Evolutionary conservation across 495 filamentous ascomycete species (phyloP).

Genomic region (Penicillium simplicissimum): DNA sequence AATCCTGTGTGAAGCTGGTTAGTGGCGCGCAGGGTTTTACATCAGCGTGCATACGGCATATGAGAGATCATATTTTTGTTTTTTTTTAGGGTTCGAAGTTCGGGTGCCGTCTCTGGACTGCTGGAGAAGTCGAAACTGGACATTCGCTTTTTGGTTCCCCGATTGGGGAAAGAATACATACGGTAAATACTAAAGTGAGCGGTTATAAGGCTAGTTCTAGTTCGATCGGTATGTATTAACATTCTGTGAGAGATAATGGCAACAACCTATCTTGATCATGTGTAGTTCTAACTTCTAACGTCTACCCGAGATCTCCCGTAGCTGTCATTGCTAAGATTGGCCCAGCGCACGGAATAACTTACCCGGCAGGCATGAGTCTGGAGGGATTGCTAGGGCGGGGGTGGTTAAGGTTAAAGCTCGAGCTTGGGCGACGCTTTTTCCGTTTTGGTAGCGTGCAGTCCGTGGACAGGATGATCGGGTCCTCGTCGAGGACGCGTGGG

Average conservation of each 20-base stretch:
- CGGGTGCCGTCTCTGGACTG: background rate
- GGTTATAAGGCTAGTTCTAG: background rate
- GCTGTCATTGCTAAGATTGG: no score
- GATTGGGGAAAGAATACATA: background rate
- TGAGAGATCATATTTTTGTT: constrained; percentile 29
- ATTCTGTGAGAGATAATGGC: background rate
- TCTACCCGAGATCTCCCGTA: no score
- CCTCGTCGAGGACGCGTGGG: constrained; percentile 14
- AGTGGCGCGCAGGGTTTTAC: constrained; percentile 4
- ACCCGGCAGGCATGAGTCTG: no score
- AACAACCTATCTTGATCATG: no score
- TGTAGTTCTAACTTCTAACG: no score
- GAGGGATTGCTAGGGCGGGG: background rate
- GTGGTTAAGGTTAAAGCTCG: background rate
- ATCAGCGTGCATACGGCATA: constrained; percentile 23
- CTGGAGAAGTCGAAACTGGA: background rate
- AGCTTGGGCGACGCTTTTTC: background rate
- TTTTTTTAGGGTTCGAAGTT: background rate
- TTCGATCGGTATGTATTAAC: background rate
- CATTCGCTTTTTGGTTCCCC: background rate
- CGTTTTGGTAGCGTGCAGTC: background rate
- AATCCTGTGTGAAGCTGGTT: constrained; percentile 9
- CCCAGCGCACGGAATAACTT: no score
- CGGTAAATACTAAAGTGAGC: no score
- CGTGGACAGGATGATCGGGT: background rate